Percentiles rank a stretch among this genome's conserved stretches.
Conservation (phyloP, 345 rosid species). For the Eucalyptus erythrocorys region DNA sequence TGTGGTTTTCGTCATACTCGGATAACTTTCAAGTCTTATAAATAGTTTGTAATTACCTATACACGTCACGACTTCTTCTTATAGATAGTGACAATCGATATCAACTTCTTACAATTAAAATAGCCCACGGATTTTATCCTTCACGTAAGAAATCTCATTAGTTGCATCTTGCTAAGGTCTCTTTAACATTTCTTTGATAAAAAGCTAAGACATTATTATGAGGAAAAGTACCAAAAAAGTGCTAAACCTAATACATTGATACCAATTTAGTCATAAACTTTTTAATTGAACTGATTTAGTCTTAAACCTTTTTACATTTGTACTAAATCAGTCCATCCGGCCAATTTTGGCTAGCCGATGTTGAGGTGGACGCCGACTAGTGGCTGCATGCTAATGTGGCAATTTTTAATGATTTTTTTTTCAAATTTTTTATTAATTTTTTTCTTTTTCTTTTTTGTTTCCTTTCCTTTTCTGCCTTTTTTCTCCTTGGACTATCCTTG, state of each 20-base stretch:
- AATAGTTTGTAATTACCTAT: background rate
- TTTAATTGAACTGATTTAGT: too few relatives aligned
- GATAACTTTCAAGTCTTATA: background rate
- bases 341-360: accelerated
- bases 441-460: too few relatives aligned
- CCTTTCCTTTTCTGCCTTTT: too few relatives aligned
- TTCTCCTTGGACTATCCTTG: too few relatives aligned
- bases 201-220: background rate
- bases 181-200: background rate
- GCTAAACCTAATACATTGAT: too few relatives aligned
- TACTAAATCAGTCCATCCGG: accelerated
- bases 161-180: background rate
- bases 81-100: background rate
- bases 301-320: too few relatives aligned
- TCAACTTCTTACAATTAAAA: background rate
- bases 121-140: background rate
- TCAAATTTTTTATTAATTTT: too few relatives aligned
- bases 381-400: accelerated
- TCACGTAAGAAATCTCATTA: background rate
- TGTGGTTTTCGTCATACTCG: background rate
- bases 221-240: too few relatives aligned
- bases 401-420: too few relatives aligned
- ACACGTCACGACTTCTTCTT: background rate
- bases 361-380: accelerated
- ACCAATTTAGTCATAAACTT: too few relatives aligned